A percentile compares a stretch with the other conserved stretches of the same genome.
Conservation (phyloP, 345 rosid species). For the Syzygium aromaticum region DNA sequence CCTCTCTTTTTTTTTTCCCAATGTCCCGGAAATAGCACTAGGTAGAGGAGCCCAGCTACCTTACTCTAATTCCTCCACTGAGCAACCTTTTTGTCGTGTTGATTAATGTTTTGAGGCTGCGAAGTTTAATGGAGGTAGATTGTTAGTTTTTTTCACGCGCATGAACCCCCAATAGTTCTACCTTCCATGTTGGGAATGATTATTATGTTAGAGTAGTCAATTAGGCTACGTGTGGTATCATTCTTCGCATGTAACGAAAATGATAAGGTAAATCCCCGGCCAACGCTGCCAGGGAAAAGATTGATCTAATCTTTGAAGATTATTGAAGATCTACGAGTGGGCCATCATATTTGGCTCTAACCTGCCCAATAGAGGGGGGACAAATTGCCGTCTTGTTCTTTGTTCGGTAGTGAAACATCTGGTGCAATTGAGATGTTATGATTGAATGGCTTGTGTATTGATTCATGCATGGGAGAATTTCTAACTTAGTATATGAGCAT, state of each 20-base stretch:
- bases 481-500: neutral
- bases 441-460: neutral
- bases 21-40: neutral
- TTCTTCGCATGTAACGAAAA: neutral
- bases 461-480: neutral
- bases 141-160: neutral
- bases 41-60: neutral
- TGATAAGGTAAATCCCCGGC: neutral
- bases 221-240: neutral
- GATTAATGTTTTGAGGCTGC: neutral
- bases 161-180: neutral
- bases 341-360: neutral
- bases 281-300: too few species aligned
- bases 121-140: neutral
- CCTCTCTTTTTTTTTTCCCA: neutral
- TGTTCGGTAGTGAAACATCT: neutral
- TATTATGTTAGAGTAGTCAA: neutral
- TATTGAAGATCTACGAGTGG: neutral
- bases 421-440: neutral
- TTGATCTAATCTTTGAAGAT: too few species aligned
- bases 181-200: neutral
- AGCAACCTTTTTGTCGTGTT: neutral
- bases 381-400: neutral
- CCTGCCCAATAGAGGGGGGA: neutral
- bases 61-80: neutral